Evolutionary conservation across 495 filamentous ascomycete species (phyloP), one percentile per base, ranked within the genome.

Genomic region (Talaromyces wortmannii): DNA sequence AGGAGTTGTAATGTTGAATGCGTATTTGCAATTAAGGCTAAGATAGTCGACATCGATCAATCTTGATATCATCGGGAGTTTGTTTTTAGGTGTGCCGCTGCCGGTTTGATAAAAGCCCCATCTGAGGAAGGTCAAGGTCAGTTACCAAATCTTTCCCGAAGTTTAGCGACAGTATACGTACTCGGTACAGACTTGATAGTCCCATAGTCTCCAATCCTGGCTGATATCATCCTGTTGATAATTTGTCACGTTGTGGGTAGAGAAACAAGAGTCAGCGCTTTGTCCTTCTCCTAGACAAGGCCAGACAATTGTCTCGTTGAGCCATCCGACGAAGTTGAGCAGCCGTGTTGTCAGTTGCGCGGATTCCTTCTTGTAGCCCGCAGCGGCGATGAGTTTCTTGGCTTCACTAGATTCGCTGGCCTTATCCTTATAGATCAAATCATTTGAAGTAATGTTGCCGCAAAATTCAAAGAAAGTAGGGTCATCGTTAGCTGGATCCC

Each of bases 51-150:
- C 55, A 59, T 79, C 74, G 55, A 87, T 72, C 1, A 78, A 74
- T 7, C 86, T 83, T 7, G 85, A 88, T 54, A 90, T 75, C 6
- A 91, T 61, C 0, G 88, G 83, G 0, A 80, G 74, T 56, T 83
- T 77, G 57, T 70, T 60, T 0, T 59, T 43, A 0, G 87, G 86
- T 2, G 82, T 80, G 29, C 80, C 77, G 42, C 79, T 81, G 55
- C 87, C 87, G 6, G 84, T 86, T 59, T 80, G 76, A 23, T 88
- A 77, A 67, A 78, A 90, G 32, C 87, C 88, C 86, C 86, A 91
- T 69, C 82, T 75, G 12, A 64, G 15, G 31, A 50, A n/a, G 15
- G 1, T 10, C 2, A 43, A 15, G 1, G 7, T 50, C 11, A 51
- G 31, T 16, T n/a, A 31, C 32, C 40, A 43, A 1, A 43, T 11